A percentile compares a stretch with the other conserved stretches of the same genome.
Conservation (phyloP, 345 rosid genomes). For the Camelina hispida region DNA sequence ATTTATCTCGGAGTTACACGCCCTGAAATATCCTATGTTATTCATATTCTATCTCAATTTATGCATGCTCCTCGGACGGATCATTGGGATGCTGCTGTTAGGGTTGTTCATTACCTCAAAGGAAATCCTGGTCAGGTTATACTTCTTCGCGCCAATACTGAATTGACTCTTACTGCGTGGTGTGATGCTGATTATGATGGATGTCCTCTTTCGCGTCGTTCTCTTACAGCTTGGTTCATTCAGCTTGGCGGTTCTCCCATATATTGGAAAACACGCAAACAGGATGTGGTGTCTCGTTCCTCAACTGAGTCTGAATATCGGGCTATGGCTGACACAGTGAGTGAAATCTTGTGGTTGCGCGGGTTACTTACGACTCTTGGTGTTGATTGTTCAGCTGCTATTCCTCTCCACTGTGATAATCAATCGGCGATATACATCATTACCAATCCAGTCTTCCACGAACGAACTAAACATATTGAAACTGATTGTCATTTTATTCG, state of each 20-base stretch:
- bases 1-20: too few relatives aligned
- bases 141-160: too few relatives aligned
- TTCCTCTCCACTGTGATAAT: neutral
- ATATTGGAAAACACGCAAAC: neutral
- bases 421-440: neutral
- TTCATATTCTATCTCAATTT: too few relatives aligned
- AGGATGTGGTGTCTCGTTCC: rapidly evolving
- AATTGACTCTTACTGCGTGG: neutral
- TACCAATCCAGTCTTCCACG: neutral
- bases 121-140: too few relatives aligned
- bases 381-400: neutral
- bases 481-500: neutral
- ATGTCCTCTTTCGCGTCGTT: rapidly evolving
- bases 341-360: neutral
- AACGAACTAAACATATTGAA: neutral
- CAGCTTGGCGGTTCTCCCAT: rapidly evolving
- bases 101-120: too few relatives aligned
- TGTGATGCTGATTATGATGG: neutral
- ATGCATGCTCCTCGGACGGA: too few relatives aligned
- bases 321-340: neutral
- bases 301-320: neutral
- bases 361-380: neutral
- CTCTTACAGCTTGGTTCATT: rapidly evolving
- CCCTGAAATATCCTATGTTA: too few relatives aligned
- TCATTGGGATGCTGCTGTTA: too few relatives aligned